Percentiles rank a stretch among this genome's conserved stretches.
Evolutionary conservation across 1,284 basidiomycete species (phyloP).

Genomic region (Fomitopsis schrenkii): DNA sequence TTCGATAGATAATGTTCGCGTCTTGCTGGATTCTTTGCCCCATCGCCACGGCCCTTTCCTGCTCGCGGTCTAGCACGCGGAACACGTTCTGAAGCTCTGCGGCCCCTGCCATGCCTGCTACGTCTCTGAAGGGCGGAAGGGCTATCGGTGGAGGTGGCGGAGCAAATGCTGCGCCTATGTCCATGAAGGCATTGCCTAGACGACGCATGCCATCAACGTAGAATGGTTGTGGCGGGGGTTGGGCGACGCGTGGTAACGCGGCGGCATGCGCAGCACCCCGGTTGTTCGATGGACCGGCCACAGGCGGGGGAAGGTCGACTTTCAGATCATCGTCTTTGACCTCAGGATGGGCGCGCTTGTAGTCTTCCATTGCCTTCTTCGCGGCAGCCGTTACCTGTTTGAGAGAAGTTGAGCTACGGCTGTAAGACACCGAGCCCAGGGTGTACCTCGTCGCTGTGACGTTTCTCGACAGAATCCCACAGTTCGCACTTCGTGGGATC

Average conservation of each 20-base stretch:
- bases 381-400: slow-evolving; percentile 66
- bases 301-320: slow-evolving; percentile 43
- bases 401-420: not conserved
- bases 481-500: slow-evolving; percentile 53
- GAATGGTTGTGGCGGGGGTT: not conserved
- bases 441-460: slow-evolving; percentile 62
- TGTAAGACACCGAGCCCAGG: not conserved
- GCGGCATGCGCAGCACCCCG: not conserved
- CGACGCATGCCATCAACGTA: not conserved
- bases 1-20: not conserved
- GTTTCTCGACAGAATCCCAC: slow-evolving; percentile 66
- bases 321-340: slow-evolving; percentile 48
- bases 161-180: too few relatives aligned
- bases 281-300: slow-evolving; percentile 10
- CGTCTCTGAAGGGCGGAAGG: too few relatives aligned
- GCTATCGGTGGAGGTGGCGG: too few relatives aligned
- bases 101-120: too few relatives aligned
- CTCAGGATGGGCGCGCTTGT: slow-evolving; percentile 52
- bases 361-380: slow-evolving; percentile 59
- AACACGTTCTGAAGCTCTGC: too few relatives aligned
- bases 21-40: not conserved
- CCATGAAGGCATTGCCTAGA: not conserved
- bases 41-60: not conserved
- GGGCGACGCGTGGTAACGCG: not conserved
- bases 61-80: too few relatives aligned